Base-by-base conservation (phyloP, 1,284 basidiomycete genomes). In the Limonomyces culmigenus region DNA sequence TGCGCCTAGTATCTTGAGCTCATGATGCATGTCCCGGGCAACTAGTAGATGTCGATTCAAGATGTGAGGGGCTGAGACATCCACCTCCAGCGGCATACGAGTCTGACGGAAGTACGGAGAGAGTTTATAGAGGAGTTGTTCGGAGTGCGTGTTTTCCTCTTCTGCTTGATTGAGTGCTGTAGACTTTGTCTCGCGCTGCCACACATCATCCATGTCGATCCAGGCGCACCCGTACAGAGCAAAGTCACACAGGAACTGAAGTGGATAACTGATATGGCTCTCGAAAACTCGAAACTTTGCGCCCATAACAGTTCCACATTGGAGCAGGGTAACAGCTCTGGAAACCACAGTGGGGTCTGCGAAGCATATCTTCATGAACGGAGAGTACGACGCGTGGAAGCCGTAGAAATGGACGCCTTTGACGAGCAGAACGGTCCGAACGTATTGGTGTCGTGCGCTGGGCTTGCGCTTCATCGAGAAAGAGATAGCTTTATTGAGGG, bases 401-500 rank as follows among this genome's bases (percentile, higher is more conserved):
- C 93, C 93, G 55, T 97, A 98, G 54, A 97, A 96, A 45, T 85
- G 81, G 16, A 86, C 62, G n/a, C 89, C 93, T 58, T 97, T 97
- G 47, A 92, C 86, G 25, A 93, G 67, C 36, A 89, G 58, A 33
- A 96, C 73, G 5, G 73, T 62, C 40, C 76, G 70, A 53, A 83
- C 61, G 50, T 65, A 81, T 39, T 64, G 67, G 11, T 72, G 67
- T 35, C 55, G 50, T 1, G 67, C 67, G 8, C 59, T 45, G 4
- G 74, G 74, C 38, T 77, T 67, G 14, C 72, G 69, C 46, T 73
- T 77, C 41, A 81, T 50, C 3, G 79, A 81, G 32, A 83, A 54
- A 1, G 74, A 71, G 43, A 88, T 69, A 2, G 84, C 83, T 46
- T 76, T 68, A 46, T 92, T 84, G 42, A 93, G 63, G 8, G 83